Evolutionary conservation across 768 basidiomycete species (phyloP), one percentile per base, ranked within the genome.

Genomic region (Leccinum pellstonianum): DNA sequence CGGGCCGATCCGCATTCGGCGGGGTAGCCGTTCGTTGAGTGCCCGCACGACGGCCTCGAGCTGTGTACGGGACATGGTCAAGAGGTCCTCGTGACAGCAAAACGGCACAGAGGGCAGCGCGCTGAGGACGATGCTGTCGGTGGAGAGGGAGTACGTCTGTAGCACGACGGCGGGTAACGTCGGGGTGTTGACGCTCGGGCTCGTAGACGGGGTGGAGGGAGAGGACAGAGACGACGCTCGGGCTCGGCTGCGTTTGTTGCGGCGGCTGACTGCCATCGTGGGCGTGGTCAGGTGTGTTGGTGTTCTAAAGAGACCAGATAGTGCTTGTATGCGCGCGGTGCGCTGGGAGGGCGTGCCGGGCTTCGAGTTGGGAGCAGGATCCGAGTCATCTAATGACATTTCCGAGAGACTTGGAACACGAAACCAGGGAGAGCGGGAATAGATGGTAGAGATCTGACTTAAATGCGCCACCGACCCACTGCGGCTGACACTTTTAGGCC

Each of bases 1-100:
- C 3, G 76, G 70, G 55, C 80, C 77, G 56, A 90, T 87, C 21
- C 75, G 77, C 64, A 86, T 68, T 1, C 74, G 77, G 47, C 57
- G 66, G 2, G 88, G 88, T 1, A 90, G 76, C 38, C 79, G 80
- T 14, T 66, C 75, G 68, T 91, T 91, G 50, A 91, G 77, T 9
- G 75, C 63, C 15, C 65, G 62, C 5, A 86, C 87, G 15, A 86
- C 86, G 1, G 57, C 69, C 50, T 84, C 67, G 48, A 91, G 82
- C 59, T 82, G 76, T 1, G 70, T 49, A 46, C 81, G 82, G 4
- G 80, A 65, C 88, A 91, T 89, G 1, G 81, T 79, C 56, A 88
- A 66, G 46, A 90, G 79, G 63, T 91, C 87, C 60, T 87, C 86
- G 67, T 91, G 87, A 70, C 86, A 88, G 72, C 86, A 87, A 73